Conservation (phyloP, 1,139 yeast species). For the Yarrowia galli region DNA sequence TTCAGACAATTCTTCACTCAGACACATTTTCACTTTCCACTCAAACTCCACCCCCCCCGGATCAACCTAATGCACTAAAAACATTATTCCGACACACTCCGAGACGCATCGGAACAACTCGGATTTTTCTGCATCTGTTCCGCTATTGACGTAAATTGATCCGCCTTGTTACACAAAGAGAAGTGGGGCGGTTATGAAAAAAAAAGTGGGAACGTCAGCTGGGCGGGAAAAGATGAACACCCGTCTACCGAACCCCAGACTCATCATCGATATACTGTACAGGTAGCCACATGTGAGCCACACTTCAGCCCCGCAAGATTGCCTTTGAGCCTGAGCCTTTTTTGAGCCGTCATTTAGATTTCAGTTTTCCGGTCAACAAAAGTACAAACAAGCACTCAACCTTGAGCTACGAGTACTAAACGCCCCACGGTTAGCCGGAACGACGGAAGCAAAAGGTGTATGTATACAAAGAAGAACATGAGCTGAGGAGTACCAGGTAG, state of each 20-base stretch:
- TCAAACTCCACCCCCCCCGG: not conserved
- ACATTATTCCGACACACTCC: slow-evolving; percentile 15
- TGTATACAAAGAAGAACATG: no score
- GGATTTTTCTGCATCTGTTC: not conserved
- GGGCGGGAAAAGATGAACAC: no score
- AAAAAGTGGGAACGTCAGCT: no score
- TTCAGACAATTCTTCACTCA: no score
- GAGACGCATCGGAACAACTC: slow-evolving; percentile 18
- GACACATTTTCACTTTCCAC: no score
- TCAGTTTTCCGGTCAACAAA: not conserved
- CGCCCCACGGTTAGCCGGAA: not conserved
- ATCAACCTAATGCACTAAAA: not conserved
- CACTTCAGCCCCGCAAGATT: slow-evolving; percentile 23
- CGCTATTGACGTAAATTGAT: not conserved
- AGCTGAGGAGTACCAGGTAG: no score
- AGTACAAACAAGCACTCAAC: not conserved
- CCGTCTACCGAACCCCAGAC: no score
- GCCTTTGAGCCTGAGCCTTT: not conserved
- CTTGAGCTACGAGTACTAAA: not conserved
- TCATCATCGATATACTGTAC: no score
- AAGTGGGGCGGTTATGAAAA: no score
- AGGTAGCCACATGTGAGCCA: slow-evolving; percentile 15
- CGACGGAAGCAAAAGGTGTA: not conserved
- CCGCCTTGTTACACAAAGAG: not conserved
- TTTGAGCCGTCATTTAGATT: no score